phyloP scores from a whole-genome alignment of 768 basidiomycete species.

The Agaricus sinodeliciosus region DNA sequence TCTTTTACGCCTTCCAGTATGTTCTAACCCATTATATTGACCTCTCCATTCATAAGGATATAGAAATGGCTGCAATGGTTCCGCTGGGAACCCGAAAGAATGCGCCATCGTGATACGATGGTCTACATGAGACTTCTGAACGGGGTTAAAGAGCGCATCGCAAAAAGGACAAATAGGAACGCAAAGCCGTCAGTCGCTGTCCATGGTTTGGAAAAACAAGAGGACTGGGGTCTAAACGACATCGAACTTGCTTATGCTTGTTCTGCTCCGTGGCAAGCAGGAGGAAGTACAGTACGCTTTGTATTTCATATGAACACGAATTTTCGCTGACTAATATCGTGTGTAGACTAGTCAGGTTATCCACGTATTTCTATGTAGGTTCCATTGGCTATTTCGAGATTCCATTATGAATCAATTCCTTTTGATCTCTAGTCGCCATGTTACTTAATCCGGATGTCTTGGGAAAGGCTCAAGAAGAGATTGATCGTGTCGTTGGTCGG shows the following conservation, averaged over 20 bases:
- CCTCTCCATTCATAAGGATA: not conserved
- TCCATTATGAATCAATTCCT: too few species aligned
- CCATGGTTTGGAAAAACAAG: constrained; percentile 32
- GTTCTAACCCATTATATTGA: not conserved
- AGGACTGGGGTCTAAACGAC: constrained; percentile 32
- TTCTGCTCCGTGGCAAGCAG: constrained; percentile 23
- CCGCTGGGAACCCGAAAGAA: constrained; percentile 18
- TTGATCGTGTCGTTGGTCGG: constrained; percentile 22
- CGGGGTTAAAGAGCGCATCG: constrained; percentile 17
- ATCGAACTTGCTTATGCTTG: constrained; percentile 34
- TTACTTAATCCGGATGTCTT: constrained; percentile 19
- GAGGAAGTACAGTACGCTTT: constrained; percentile 20
- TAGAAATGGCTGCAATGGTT: constrained; percentile 25
- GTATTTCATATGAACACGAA: too few species aligned
- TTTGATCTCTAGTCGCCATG: constrained; percentile 22
- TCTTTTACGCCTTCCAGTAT: constrained; percentile 11
- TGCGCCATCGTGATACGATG: constrained; percentile 16
- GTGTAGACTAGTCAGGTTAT: too few species aligned
- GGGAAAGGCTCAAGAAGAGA: constrained; percentile 23
- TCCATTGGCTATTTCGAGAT: too few species aligned
- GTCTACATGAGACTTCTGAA: constrained; percentile 18
- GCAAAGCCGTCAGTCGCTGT: constrained; percentile 28
- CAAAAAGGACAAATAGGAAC: constrained; percentile 8
- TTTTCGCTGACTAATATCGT: not conserved
- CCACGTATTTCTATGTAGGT: too few species aligned